Evolutionary conservation across 2,329 filamentous ascomycete species (phyloP), one percentile per base, ranked within the genome.

Genomic region (Claviceps monticola): DNA sequence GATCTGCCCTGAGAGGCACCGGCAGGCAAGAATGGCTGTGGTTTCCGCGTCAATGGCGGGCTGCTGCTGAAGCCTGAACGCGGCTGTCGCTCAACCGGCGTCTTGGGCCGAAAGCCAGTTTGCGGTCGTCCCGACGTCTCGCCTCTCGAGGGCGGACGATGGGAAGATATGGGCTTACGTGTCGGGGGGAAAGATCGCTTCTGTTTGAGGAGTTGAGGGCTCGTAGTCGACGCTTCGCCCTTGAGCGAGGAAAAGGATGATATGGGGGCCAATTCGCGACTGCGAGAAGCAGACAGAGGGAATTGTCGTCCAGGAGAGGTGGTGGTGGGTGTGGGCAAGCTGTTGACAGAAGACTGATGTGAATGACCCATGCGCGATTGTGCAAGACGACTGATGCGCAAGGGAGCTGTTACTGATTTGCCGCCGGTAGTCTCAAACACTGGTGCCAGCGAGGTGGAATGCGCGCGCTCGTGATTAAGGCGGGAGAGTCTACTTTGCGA

Each of bases 391-490:
- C 74, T 74, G 43, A 19, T 47, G 16, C 71, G 70, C 54, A 75
- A 79, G 43, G 74, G 71, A 50, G 74, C 71, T 47, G 86, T 78
- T 4, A n/a, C 26, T 19, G 86, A 80, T 4, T 83, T 88, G 49
- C 90, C 89, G 57, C 83, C 88, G 49, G 89, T 89, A 57, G 83
- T 89, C 68, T 97, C 91, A 41, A 88, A 94, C 5, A 97, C 89
- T 21, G 91, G 89, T 63, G 95, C 91, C n/a, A 97, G 75, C 17
- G 84, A 83, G 11, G 67, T 69, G 8, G 86, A 86, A 58, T 81
- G 79, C 5, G 83, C 79, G 50, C 84, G 77, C 61, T 88, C 84
- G 65, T 86, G 83, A 54, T 74, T 75, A 38, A 90, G 84, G 49
- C 89, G 80, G 39, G 91, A 89, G 54, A 95, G 84, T 52, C 89